A percentile compares a stretch with the other conserved stretches of the same genome.
These are phyloP conservation scores for Exophiala phaeomuriformis DNA, from an alignment of 2,329 filamentous ascomycete genomes.

Conservation along the genomic window DNA sequence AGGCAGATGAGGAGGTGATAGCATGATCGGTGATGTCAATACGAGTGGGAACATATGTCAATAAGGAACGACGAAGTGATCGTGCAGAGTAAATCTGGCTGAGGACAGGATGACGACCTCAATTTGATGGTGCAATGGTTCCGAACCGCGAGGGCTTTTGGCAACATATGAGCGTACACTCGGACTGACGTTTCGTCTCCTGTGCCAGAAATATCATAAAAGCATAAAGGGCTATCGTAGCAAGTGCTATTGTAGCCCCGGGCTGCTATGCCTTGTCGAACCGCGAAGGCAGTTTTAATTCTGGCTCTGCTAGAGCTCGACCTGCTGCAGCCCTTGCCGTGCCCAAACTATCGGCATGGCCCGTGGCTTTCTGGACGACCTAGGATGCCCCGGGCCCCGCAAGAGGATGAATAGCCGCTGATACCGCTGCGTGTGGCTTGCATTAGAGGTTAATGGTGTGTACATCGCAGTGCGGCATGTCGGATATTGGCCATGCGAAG, in stretches of 20 bases:
- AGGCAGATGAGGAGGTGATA: slow-evolving; percentile 36
- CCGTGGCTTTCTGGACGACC: not conserved
- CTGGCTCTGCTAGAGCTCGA: slow-evolving; percentile 14
- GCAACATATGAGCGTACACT: no score
- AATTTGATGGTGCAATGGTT: no score
- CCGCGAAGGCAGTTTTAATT: slow-evolving; percentile 18
- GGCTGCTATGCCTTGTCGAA: slow-evolving; percentile 12
- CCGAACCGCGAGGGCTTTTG: no score
- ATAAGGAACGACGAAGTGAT: not conserved
- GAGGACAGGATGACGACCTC: no score
- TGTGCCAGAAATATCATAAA: no score
- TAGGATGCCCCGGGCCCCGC: slow-evolving; percentile 6
- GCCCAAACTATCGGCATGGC: slow-evolving; percentile 9
- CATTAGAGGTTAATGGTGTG: slow-evolving; percentile 9
- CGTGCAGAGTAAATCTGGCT: no score
- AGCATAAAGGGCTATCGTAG: no score
- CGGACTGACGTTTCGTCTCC: no score
- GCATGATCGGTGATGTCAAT: slow-evolving; percentile 10
- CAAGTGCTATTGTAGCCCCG: slow-evolving; percentile 28
- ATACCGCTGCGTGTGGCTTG: slow-evolving; percentile 17
- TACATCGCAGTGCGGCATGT: slow-evolving; percentile 1
- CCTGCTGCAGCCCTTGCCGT: slow-evolving; percentile 8
- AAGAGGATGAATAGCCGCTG: slow-evolving; percentile 21
- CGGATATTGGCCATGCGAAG: slow-evolving; percentile 5
- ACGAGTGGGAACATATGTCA: slow-evolving; percentile 24